Percentiles rank a stretch among this genome's conserved stretches.
Evolutionary conservation across 768 basidiomycete genomes (phyloP).

Genomic region (Leccinum truebloodii): DNA sequence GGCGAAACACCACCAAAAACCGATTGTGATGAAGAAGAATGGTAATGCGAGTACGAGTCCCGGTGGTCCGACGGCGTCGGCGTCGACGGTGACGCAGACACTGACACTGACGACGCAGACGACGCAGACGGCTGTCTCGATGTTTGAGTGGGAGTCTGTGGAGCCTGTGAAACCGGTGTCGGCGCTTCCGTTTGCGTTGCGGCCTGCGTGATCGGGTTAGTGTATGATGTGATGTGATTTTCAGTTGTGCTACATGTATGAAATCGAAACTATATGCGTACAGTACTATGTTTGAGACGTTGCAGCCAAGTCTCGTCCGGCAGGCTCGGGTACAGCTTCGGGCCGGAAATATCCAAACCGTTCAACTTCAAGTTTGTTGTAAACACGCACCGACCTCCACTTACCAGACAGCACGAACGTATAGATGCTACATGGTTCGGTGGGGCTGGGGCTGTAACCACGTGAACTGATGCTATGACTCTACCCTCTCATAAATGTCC

Average conservation of each 20-base stretch:
- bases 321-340: too few relatives aligned
- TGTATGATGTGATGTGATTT: not conserved
- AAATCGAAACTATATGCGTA: not conserved
- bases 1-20: slow-evolving; percentile 37
- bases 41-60: slow-evolving; percentile 5
- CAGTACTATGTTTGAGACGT: too few relatives aligned
- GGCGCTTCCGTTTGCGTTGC: slow-evolving; percentile 27
- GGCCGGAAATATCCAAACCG: too few relatives aligned
- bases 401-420: too few relatives aligned
- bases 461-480: too few relatives aligned
- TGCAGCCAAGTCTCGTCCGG: too few relatives aligned
- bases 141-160: slow-evolving; percentile 29
- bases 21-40: slow-evolving; percentile 34
- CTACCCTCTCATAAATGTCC: too few relatives aligned
- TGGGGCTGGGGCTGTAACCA: too few relatives aligned
- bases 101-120: too few relatives aligned
- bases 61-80: not conserved
- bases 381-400: too few relatives aligned
- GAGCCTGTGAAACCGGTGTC: slow-evolving; percentile 25
- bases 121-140: slow-evolving; percentile 4
- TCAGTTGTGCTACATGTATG: not conserved
- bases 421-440: too few relatives aligned
- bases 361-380: too few relatives aligned
- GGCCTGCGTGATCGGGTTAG: slow-evolving; percentile 20
- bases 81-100: not conserved